Percentiles rank a stretch among this genome's conserved stretches.
Conservation (phyloP, 1,284 basidiomycete genomes). For the Testicularia cyperi region DNA sequence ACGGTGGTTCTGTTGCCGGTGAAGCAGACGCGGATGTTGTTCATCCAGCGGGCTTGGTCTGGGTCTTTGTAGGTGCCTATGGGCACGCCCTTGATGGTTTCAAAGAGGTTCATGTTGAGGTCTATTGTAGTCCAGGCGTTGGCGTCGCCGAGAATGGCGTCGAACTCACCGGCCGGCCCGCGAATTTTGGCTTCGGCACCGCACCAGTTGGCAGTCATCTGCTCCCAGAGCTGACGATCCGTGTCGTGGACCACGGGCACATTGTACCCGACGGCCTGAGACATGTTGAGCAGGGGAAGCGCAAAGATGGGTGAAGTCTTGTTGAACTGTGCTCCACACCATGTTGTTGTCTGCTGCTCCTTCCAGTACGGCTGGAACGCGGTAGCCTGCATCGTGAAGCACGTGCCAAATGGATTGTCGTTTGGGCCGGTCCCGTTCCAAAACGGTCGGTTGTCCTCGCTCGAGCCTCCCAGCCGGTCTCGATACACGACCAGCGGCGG, state of each 20-base stretch:
- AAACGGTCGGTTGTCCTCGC: constrained; percentile 18
- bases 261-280: constrained; percentile 4
- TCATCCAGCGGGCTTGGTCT: neutral
- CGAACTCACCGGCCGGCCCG: constrained; percentile 15
- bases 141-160: constrained; percentile 22
- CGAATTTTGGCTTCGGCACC: constrained; percentile 27
- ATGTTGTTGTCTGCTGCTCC: constrained; percentile 23
- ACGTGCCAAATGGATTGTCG: constrained; percentile 30
- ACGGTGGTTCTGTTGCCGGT: constrained; percentile 2
- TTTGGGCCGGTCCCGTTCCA: constrained; percentile 38
- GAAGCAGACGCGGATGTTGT: constrained; percentile 3
- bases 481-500: constrained; percentile 25
- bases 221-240: constrained; percentile 6
- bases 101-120: constrained; percentile 25
- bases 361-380: constrained; percentile 39
- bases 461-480: constrained; percentile 4
- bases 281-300: constrained; percentile 29
- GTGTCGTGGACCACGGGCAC: constrained; percentile 4
- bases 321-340: constrained; percentile 37
- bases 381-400: constrained; percentile 30
- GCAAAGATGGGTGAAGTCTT: constrained; percentile 29
- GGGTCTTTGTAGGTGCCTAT: constrained; percentile 1
- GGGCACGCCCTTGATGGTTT: constrained; percentile 21
- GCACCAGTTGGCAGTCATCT: constrained; percentile 34
- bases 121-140: constrained; percentile 22